Conservation (phyloP, 2,329 filamentous ascomycete species). For the Sporothrix globosa region DNA sequence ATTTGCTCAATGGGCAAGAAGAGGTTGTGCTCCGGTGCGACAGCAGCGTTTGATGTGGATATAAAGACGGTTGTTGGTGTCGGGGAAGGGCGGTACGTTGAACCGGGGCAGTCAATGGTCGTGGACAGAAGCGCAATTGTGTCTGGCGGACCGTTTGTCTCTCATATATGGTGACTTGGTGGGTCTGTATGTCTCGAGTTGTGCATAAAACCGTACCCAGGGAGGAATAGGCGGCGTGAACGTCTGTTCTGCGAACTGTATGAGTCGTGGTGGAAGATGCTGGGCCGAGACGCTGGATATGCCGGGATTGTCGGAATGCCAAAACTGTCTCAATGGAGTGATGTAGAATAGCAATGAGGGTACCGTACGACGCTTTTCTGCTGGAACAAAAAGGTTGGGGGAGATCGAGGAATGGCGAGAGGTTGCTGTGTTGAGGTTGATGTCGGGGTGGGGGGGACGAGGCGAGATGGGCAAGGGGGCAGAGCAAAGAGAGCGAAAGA, state of each 20-base stretch:
- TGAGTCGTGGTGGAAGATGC: background rate
- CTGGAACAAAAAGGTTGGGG: background rate
- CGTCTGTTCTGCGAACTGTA: slow-evolving; percentile 1
- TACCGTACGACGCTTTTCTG: background rate
- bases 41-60: background rate
- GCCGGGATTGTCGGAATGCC: slow-evolving; percentile 12
- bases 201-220: slow-evolving; percentile 1
- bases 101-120: background rate
- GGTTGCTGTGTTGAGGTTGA: background rate
- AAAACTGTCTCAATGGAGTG: background rate
- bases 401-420: background rate
- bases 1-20: background rate
- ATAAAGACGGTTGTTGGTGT: background rate
- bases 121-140: slow-evolving; percentile 13
- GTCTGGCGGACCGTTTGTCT: slow-evolving; percentile 5
- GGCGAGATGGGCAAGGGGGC: background rate
- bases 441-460: background rate
- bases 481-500: background rate
- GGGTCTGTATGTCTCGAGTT: slow-evolving; percentile 13
- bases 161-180: background rate
- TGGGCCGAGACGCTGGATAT: background rate
- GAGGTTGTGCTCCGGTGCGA: slow-evolving; percentile 2
- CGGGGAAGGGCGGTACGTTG: background rate
- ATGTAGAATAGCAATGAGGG: background rate
- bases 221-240: background rate